A percentile compares a stretch with the other conserved stretches of the same genome.
Evolutionary conservation across 2,329 filamentous ascomycete genomes (phyloP).

Genomic region (Fusarium haematococcum): DNA sequence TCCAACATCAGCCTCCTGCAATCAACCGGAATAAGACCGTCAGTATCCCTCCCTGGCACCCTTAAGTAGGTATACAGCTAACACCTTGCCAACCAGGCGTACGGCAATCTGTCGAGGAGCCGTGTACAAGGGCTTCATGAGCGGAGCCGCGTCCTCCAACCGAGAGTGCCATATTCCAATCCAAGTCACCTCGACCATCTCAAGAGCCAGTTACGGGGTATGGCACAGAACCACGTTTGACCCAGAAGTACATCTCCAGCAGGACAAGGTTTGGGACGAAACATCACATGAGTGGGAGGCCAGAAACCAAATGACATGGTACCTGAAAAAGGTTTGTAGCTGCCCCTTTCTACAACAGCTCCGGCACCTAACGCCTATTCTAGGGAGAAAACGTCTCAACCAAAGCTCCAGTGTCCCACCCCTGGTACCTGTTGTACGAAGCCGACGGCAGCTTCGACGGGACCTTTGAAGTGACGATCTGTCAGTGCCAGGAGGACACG

Average conservation of each 20-base stretch:
- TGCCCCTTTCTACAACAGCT: background rate
- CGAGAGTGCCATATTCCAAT: background rate
- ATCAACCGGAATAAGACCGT: background rate
- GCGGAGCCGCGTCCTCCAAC: background rate
- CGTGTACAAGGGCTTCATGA: background rate
- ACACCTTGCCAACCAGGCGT: background rate
- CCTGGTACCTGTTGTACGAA: background rate
- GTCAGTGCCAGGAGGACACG: background rate
- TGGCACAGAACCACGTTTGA: fast-evolving
- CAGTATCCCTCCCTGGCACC: background rate
- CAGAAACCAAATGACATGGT: background rate
- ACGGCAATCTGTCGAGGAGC: background rate
- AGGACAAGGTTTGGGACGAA: background rate
- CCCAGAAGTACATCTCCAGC: background rate
- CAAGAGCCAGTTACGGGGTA: background rate
- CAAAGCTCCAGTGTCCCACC: background rate
- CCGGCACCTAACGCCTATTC: background rate
- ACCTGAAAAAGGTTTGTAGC: background rate
- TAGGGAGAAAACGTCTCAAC: background rate
- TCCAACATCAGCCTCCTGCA: background rate
- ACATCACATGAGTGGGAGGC: background rate
- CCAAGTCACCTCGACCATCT: background rate
- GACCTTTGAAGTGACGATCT: background rate
- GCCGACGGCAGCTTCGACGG: background rate
- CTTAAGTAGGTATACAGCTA: background rate